Evolutionary conservation across 164 flowering plant genomes (phyloP).

Genomic region (Macadamia tetraphylla): DNA sequence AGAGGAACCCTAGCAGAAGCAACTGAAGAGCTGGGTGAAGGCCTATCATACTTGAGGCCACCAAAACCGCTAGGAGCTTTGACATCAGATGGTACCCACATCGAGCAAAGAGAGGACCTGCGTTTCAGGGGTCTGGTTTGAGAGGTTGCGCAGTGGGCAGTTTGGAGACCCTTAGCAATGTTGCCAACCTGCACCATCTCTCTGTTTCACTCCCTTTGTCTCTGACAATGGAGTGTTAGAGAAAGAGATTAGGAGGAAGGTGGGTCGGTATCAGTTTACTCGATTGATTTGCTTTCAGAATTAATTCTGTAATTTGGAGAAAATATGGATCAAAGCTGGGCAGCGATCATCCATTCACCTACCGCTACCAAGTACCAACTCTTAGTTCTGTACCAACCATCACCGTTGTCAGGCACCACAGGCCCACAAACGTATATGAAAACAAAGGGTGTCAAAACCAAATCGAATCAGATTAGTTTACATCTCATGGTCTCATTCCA

Average conservation of each 20-base stretch:
- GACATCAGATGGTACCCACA: slow-evolving; percentile 32
- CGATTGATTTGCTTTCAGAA: not conserved
- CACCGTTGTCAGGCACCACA: not conserved
- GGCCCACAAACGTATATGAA: not conserved
- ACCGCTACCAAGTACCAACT: not conserved
- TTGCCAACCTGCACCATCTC: slow-evolving; percentile 26
- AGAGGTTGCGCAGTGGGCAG: not conserved
- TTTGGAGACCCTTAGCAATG: slow-evolving; percentile 14
- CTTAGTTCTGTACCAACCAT: not conserved
- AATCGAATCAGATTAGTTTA: too few relatives aligned
- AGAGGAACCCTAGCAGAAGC: slow-evolving; percentile 13
- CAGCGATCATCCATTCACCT: not conserved
- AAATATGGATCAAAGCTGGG: too few relatives aligned
- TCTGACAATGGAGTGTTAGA: not conserved
- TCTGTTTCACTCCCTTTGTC: not conserved
- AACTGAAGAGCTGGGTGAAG: not conserved
- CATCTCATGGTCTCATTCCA: too few relatives aligned
- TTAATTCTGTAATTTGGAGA: too few relatives aligned
- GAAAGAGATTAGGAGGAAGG: too few relatives aligned
- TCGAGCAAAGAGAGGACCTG: slow-evolving; percentile 13
- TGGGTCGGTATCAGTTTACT: too few relatives aligned
- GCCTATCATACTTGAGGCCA: slow-evolving; percentile 20
- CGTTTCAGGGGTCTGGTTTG: not conserved
- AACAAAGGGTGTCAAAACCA: not conserved
- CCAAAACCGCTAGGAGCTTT: slow-evolving; percentile 10